Conservation (phyloP, 495 filamentous ascomycete species). For the Aspergillus bertholletiae region DNA sequence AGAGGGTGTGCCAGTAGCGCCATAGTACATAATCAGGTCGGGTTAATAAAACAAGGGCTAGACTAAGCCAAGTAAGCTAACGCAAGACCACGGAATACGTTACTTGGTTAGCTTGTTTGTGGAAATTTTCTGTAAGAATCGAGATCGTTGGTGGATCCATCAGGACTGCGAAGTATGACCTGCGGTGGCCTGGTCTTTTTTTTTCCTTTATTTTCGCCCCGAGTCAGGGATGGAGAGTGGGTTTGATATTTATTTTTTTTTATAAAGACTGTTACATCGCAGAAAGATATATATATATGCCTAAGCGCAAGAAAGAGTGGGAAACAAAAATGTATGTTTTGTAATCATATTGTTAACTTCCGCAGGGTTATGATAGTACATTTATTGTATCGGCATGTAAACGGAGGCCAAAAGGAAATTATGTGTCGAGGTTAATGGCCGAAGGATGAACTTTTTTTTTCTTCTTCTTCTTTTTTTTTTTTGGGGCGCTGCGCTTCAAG, state of each 20-base stretch:
- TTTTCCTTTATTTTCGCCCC: not conserved
- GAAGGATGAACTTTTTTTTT: not conserved
- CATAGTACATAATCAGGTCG: too few relatives aligned
- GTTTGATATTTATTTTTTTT: not conserved
- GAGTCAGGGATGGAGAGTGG: not conserved
- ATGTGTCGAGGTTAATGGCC: not conserved
- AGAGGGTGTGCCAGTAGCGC: too few relatives aligned
- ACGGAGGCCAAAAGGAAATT: not conserved
- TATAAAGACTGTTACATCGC: too few relatives aligned
- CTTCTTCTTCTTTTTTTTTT: not conserved
- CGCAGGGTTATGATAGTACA: not conserved
- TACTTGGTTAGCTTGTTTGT: not conserved
- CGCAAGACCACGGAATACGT: not conserved
- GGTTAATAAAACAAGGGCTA: not conserved
- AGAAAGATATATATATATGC: too few relatives aligned
- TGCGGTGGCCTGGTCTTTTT: not conserved
- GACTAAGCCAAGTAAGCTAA: not conserved
- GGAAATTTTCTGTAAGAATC: not conserved
- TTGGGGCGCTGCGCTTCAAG: too few relatives aligned
- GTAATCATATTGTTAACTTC: too few relatives aligned
- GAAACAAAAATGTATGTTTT: too few relatives aligned
- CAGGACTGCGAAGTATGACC: not conserved
- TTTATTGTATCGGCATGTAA: not conserved
- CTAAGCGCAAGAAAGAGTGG: too few relatives aligned
- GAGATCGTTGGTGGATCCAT: slow-evolving; percentile 1